Evolutionary conservation across 2,329 filamentous ascomycete species (phyloP), one percentile per base, ranked within the genome.

Genomic region (Botrytis cinerea): DNA sequence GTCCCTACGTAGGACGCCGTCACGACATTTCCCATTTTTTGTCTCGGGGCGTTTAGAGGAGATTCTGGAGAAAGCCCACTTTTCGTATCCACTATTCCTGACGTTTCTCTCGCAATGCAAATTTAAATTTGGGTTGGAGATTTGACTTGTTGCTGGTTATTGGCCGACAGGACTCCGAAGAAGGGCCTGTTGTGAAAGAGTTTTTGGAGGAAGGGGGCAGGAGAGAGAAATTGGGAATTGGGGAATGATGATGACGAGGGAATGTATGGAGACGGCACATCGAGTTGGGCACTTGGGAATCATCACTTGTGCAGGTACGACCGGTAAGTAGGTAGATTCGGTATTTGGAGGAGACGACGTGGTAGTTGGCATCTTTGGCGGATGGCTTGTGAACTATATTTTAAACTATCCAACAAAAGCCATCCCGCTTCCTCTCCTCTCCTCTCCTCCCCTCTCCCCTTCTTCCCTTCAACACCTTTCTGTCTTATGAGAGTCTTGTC

Each of bases 11-110:
- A 46, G 63, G 43, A 25, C 43, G 18, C 45, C 8, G 45, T 67
- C 63, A 67, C 25, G 64, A 67, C 46, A 54, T 67, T 67, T 67
- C 64, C 38, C 51, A 67, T n/a, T 57, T 8, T 67, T 14, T 67
- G 46, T 67, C 64, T 67, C 64, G 43, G 64, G 46, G 43, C 61
- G 61, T 64, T 46, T 28, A 28, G 62, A 48, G n/a, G 16, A 51
- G 63, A 67, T 67, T 67, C 64, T 70, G 67, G 67, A 70, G 67
- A 70, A 70, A 45, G 48, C 38, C 64, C 64, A 67, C 64, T 67
- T 45, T 64, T 45, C 14, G 14, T 43, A 35, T 35, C 64, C 64
- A 67, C 64, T 67, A n/a, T 40, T 67, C 46, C 46, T 40, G 64
- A 67, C 64, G 64, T 67, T 67, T 38, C 45, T 66, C 10, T 72